Percentiles rank a stretch among this genome's conserved stretches.
Evolutionary conservation across 1,139 yeast genomes (phyloP).

Genomic region (Ashbya aceris): DNA sequence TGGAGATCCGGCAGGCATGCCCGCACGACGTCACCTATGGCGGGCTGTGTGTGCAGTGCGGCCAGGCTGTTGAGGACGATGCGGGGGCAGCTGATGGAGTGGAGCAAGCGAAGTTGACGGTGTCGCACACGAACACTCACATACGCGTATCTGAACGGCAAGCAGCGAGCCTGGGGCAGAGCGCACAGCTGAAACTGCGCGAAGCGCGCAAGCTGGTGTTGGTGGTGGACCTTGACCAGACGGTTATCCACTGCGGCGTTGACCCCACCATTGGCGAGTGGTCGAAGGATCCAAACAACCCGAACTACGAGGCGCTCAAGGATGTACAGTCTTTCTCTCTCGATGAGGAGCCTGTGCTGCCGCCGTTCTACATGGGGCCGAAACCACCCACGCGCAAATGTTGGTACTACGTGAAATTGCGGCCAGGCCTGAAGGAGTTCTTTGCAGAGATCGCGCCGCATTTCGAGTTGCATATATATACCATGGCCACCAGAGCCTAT

Average conservation of each 20-base stretch:
- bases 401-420: constrained; percentile 84
- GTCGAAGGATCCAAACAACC: constrained; percentile 79
- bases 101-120: constrained; percentile 32
- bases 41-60: constrained; percentile 92
- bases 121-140: constrained; percentile 88
- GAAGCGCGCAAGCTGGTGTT: constrained; percentile 63
- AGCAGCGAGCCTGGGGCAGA: constrained; percentile 74
- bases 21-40: constrained; percentile 93
- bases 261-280: constrained; percentile 97
- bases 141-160: constrained; percentile 76
- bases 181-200: constrained; percentile 52
- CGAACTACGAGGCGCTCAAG: constrained; percentile 74
- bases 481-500: constrained; percentile 97
- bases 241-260: constrained; percentile 95
- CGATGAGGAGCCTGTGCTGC: constrained; percentile 62
- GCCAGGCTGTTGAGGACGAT: constrained; percentile 68
- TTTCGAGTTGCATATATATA: constrained; percentile 89
- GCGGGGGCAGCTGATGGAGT: constrained; percentile 37
- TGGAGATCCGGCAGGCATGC: constrained; percentile 69
- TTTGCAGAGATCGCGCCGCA: constrained; percentile 50
- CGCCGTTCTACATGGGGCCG: constrained; percentile 50
- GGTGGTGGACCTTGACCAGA: constrained; percentile 95
- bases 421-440: constrained; percentile 80
- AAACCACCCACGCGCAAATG: constrained; percentile 46
- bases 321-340: constrained; percentile 72